Evolutionary conservation across 345 rosid genomes (phyloP).

Genomic region (Sapria himalayana): DNA sequence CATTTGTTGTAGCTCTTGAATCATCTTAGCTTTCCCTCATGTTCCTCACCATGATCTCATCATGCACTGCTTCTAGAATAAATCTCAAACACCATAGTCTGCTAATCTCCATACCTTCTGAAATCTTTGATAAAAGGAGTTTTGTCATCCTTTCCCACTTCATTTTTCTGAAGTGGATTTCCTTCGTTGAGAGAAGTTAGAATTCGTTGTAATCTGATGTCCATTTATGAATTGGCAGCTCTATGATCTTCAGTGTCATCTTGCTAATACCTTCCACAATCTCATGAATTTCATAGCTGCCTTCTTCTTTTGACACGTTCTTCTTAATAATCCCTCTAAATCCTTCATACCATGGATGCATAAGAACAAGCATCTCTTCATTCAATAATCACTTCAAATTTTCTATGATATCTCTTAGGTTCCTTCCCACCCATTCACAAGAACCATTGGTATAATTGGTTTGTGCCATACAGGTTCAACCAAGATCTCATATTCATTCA

Average conservation of each 20-base stretch:
- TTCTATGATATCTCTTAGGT: constrained; percentile 66
- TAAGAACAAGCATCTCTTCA: constrained; percentile 58
- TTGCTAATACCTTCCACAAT: constrained; percentile 43
- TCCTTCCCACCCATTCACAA: constrained; percentile 94
- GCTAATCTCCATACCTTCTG: constrained; percentile 22
- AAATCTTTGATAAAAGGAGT: constrained; percentile 35
- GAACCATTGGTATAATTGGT: constrained; percentile 71
- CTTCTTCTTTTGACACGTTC: constrained; percentile 46
- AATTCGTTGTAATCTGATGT: constrained; percentile 64
- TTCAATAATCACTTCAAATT: constrained; percentile 49
- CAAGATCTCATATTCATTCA: constrained; percentile 68
- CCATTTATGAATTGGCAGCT: constrained; percentile 83
- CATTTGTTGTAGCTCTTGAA: too few relatives aligned
- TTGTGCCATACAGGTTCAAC: constrained; percentile 90
- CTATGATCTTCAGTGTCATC: constrained; percentile 43
- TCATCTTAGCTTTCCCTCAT: constrained; percentile 64
- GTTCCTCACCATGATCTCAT: constrained; percentile 35
- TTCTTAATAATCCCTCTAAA: constrained; percentile 71
- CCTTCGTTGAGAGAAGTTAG: too few relatives aligned
- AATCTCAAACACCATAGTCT: constrained; percentile 25
- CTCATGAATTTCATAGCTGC: constrained; percentile 54
- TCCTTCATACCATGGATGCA: constrained; percentile 97
- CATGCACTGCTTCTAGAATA: constrained; percentile 21
- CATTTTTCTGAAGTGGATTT: constrained; percentile 27
- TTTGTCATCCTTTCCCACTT: too few relatives aligned